These are phyloP conservation scores for Cutaneotrichosporon arboriforme DNA, from an alignment of 1,284 basidiomycete species.

Conservation along the genomic window DNA sequence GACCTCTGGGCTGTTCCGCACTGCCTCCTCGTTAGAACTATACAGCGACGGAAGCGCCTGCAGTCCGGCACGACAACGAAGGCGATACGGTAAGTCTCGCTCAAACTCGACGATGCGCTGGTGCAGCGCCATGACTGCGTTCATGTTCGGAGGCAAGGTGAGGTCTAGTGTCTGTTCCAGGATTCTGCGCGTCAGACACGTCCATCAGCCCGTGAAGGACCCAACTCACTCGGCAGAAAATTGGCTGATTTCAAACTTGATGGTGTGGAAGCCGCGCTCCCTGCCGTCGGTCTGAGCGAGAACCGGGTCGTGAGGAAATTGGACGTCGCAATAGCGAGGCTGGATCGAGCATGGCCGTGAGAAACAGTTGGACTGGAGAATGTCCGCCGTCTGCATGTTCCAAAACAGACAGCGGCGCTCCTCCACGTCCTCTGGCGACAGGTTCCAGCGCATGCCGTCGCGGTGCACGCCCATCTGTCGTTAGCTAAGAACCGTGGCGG, in stretches of 20 bases:
- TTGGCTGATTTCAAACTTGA: conserved; percentile 21
- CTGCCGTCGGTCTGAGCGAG: conserved; percentile 1
- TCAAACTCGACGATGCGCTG: conserved; percentile 23
- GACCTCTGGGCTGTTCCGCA: conserved; percentile 18
- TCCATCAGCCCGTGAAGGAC: too few species aligned
- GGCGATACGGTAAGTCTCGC: conserved; percentile 21
- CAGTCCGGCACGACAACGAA: conserved; percentile 25
- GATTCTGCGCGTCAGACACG: too few species aligned
- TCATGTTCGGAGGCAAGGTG: conserved; percentile 13
- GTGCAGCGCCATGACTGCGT: conserved; percentile 21
- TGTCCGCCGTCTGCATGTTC: conserved; percentile 18
- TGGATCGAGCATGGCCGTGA: conserved; percentile 22
- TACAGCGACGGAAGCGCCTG: conserved; percentile 23
- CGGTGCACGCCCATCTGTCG: conserved; percentile 28
- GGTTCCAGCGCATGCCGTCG: conserved; percentile 24
- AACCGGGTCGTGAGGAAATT: conserved; percentile 6
- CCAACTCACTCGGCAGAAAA: conserved; percentile 14
- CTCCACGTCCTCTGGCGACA: conserved; percentile 17
- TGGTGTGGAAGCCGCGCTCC: conserved; percentile 17
- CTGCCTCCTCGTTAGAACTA: conserved; percentile 16
- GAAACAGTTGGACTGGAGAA: conserved; percentile 27
- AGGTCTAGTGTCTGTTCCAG: conserved; percentile 19
- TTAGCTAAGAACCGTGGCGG: neutral
- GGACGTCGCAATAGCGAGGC: conserved; percentile 3
- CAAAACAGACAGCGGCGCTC: conserved; percentile 24